phyloP scores from a whole-genome alignment of 495 filamentous ascomycete species.

The Barbatosphaeria neglecta region DNA sequence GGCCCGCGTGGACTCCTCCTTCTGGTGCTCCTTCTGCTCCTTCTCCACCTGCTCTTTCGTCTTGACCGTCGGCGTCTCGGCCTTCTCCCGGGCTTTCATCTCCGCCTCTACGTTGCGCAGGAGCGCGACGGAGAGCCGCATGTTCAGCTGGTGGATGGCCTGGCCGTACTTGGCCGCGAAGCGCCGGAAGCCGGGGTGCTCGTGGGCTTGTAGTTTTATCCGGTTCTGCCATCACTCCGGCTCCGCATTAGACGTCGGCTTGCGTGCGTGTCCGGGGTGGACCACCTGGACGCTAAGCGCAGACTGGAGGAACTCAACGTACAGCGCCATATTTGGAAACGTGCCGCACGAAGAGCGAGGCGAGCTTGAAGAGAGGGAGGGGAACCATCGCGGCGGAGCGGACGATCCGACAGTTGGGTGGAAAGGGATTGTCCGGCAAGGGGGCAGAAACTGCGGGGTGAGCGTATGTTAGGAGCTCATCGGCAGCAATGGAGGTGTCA shows the following conservation, averaged over 20 bases:
- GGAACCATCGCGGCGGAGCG: slow-evolving; percentile 32
- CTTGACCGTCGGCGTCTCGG: slow-evolving; percentile 66
- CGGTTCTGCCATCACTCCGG: slow-evolving; percentile 49
- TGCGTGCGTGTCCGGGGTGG: background rate
- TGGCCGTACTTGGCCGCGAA: slow-evolving; percentile 64
- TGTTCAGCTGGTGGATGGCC: slow-evolving; percentile 79
- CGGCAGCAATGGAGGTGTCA: no score
- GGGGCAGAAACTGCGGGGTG: no score
- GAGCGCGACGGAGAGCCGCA: slow-evolving; percentile 77
- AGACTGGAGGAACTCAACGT: slow-evolving; percentile 10
- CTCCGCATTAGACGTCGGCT: background rate
- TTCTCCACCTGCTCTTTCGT: slow-evolving; percentile 60
- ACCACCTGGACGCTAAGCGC: background rate
- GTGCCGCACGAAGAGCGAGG: slow-evolving; percentile 36
- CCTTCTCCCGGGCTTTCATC: slow-evolving; percentile 47
- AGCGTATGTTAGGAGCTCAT: no score
- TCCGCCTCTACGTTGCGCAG: slow-evolving; percentile 65
- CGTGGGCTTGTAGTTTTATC: slow-evolving; percentile 88
- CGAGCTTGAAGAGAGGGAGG: slow-evolving; percentile 36
- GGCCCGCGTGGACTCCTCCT: slow-evolving; percentile 42
- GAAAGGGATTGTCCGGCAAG: no score
- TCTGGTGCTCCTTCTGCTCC: slow-evolving; percentile 41
- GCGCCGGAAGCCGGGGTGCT: slow-evolving; percentile 79
- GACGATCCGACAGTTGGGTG: no score
- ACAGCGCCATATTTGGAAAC: slow-evolving; percentile 53